Evolutionary conservation across 108 stramenopile species (phyloP).

Genomic region (Mediolabrus comicus): DNA sequence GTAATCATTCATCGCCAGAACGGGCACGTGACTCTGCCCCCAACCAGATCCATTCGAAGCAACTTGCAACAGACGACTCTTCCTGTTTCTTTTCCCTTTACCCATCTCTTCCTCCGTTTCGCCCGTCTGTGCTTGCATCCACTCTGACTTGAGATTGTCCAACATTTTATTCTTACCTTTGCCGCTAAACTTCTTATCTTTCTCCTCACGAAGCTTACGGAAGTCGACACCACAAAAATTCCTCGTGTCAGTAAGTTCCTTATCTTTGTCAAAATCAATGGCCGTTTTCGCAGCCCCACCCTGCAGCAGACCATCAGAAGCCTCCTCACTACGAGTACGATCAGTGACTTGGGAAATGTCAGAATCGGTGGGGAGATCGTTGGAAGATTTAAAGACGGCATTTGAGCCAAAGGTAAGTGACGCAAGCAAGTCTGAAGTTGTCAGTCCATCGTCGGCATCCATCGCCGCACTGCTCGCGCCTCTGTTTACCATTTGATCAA

Average conservation of each 20-base stretch:
- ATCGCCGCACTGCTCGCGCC: conserved; percentile 32
- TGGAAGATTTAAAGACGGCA: conserved; percentile 56
- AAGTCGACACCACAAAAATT: conserved; percentile 60
- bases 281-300: conserved; percentile 36
- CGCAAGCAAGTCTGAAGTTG: conserved; percentile 59
- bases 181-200: conserved; percentile 24
- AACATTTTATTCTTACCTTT: conserved; percentile 38
- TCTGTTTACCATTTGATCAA: conserved; percentile 79
- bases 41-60: conserved; percentile 56
- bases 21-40: conserved; percentile 50
- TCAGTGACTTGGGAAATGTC: conserved; percentile 82
- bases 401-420: conserved; percentile 63
- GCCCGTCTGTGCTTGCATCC: conserved; percentile 31
- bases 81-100: conserved; percentile 49
- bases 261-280: conserved; percentile 51
- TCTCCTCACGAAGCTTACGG: conserved; percentile 49
- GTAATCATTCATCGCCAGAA: conserved; percentile 67
- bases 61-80: conserved; percentile 52
- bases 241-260: conserved; percentile 47
- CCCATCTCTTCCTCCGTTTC: conserved; percentile 35
- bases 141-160: conserved; percentile 29
- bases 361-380: conserved; percentile 60
- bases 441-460: conserved; percentile 71
- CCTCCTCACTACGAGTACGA: conserved; percentile 57
- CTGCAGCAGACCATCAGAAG: conserved; percentile 43